Evolutionary conservation across 2,329 filamentous ascomycete genomes (phyloP).

Genomic region (Fusarium stilboides): DNA sequence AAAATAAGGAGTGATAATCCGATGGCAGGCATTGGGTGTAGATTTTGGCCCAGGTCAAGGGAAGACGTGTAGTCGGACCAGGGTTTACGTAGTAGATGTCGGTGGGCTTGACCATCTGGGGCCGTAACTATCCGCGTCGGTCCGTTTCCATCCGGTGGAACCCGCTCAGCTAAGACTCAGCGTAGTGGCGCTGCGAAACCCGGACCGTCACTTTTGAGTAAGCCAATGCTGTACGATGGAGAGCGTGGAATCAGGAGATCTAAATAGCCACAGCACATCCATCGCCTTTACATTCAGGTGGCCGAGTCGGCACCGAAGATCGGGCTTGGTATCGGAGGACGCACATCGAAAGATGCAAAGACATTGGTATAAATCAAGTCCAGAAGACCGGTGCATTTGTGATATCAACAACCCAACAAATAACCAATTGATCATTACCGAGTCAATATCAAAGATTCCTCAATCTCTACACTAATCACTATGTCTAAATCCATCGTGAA

Average conservation of each 20-base stretch:
- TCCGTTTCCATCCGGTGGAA: conserved; percentile 13
- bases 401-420: neutral
- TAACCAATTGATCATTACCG: neutral
- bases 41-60: neutral
- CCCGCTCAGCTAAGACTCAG: neutral
- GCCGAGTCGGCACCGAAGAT: conserved; percentile 21
- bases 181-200: neutral
- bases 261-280: conserved; percentile 4
- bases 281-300: neutral
- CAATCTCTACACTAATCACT: neutral
- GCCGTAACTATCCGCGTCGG: conserved; percentile 30
- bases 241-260: neutral
- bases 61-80: neutral
- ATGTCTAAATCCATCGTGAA: conserved; percentile 39
- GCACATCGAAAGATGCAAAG: neutral
- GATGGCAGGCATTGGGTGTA: neutral
- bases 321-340: conserved; percentile 10
- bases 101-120: neutral
- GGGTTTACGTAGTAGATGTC: neutral
- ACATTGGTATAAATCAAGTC: conserved; percentile 14
- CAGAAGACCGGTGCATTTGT: no score
- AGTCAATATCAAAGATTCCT: neutral
- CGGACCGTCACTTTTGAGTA: neutral
- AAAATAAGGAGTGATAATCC: neutral
- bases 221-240: neutral